Evolutionary conservation across 768 basidiomycete species (phyloP), one percentile per base, ranked within the genome.

Genomic region (Phaeolepiota aurea): DNA sequence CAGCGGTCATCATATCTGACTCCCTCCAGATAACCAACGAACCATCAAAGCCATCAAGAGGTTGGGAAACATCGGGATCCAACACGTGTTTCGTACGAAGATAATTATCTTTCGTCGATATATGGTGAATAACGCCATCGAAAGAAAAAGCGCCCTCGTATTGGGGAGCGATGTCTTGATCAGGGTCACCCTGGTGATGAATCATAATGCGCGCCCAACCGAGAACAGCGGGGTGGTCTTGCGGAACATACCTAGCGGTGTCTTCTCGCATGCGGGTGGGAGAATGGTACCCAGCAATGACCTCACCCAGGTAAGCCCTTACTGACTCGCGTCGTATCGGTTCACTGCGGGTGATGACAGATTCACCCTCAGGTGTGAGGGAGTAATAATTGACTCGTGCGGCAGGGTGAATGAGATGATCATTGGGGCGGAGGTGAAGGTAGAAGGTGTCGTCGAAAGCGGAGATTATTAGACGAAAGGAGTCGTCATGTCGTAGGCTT

Each of bases 131-230:
- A 44, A 76, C 66, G 13, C 86, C 87, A 41, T 76, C 56, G 5
- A 74, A 71, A 5, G 76, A 74, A 63, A 92, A 88, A 9, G 79
- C 77, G 46, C 88, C 87, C 53, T 87, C 85, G 50, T 79, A 87
- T 5, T 74, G 58, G 13, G 83, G 82, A 2, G 75, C 58, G 32
- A 67, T 52, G 20, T 69, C 72, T 18, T 52, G 50, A 19, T 55
- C 55, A 19, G 61, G 58, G 50, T 82, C 72, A 20, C 73, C 74
- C 48, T 81, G 72, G 50, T 79, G 59, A 55, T 86, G 77, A 2
- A 88, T 71, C 59, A 82, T 75, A 48, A 92, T 77, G 15, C 83
- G 77, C 13, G 86, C 87, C 77, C 82, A 85, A 18, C 89, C 89
- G 9, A 82, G 65, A 31, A 72, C 71, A 20, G 67, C 59, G 7